Evolutionary conservation across 768 basidiomycete genomes (phyloP), one percentile per base, ranked within the genome.

Genomic region (Hygrophorus pudorinus): DNA sequence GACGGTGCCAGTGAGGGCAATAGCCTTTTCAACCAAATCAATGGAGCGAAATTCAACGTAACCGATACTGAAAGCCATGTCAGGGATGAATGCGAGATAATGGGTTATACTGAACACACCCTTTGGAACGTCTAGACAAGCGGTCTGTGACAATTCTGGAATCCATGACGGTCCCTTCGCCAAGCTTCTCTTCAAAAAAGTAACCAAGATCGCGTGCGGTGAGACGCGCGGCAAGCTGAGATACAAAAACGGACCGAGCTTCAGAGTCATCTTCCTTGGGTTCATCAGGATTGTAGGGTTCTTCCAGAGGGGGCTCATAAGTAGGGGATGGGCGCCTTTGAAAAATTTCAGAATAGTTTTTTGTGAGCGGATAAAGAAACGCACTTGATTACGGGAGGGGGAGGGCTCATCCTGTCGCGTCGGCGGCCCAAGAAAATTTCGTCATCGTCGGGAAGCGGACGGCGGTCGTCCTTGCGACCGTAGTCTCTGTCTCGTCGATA

Each of bases 121-220:
- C 96, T 66, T 99, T 99, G n/a, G 92, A 96, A 44, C 96, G 80
- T 56, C 92, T 80, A 17, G 93, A 93, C 44, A 96, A 68, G 54
- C 93, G 74, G 57, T 99, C 96, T 1, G 92, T 94, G 28, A 99
- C 96, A 57, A 99, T 92, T 47, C 92, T 73, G 20, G 94, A 87
- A 57, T 99, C 96, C 72, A 93, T 82, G 5, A 99, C 96, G 14
- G 86, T 79, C 30, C 84, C 83, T 67, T 91, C 87, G 16, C 93
- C 94, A 36, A 97, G 73, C 61, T 93, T 89, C 60, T 94, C 87
- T 71, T 98, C 94, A 59, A 99, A 98, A 72, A 99, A 99, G 67
- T 92, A 88, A 52, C 93, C 93, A 65, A 99, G 71, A 70, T 99
- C 96, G 61, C 91, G 81, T 55, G 93, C 91, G 47, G 93, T 97